These are phyloP conservation scores for Abrus precatorius DNA, from an alignment of 306 rosid species.

Conservation along the genomic window DNA sequence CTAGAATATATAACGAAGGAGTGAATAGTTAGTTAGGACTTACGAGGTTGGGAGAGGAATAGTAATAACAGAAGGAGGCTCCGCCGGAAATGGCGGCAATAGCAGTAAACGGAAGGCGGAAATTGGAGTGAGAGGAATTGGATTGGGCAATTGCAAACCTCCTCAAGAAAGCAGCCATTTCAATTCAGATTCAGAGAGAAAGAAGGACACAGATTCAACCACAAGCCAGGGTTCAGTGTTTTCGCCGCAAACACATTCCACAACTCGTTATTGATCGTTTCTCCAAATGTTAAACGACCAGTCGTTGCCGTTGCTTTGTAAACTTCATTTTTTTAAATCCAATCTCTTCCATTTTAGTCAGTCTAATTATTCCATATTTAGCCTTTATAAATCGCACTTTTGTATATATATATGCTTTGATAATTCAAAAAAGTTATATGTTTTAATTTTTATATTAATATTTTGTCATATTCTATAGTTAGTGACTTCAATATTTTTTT, in stretches of 20 bases:
- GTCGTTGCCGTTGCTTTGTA: background rate
- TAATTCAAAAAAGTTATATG: too few relatives aligned
- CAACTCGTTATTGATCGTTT: background rate
- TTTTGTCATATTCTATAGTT: too few relatives aligned
- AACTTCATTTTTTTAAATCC: background rate
- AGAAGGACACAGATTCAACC: constrained; percentile 9
- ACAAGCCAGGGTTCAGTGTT: constrained; percentile 3
- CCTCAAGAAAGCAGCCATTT: constrained; percentile 80
- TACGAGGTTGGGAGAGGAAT: constrained; percentile 74
- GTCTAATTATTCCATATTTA: background rate
- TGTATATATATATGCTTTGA: too few relatives aligned
- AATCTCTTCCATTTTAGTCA: background rate
- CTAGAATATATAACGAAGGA: background rate
- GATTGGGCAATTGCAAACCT: constrained; percentile 63
- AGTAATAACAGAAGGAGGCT: constrained; percentile 70
- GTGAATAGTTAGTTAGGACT: background rate
- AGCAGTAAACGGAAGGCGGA: constrained; percentile 71
- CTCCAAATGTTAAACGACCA: background rate
- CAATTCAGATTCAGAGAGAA: constrained; percentile 21
- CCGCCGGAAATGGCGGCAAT: constrained; percentile 90
- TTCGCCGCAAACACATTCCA: background rate
- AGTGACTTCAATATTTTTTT: too few relatives aligned
- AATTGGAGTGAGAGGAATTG: constrained; percentile 54
- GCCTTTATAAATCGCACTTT: too few relatives aligned
- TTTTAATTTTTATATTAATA: too few relatives aligned